These are phyloP conservation scores for Ustilago vetiveriae DNA, from an alignment of 1,284 basidiomycete species.

Conservation along the genomic window DNA sequence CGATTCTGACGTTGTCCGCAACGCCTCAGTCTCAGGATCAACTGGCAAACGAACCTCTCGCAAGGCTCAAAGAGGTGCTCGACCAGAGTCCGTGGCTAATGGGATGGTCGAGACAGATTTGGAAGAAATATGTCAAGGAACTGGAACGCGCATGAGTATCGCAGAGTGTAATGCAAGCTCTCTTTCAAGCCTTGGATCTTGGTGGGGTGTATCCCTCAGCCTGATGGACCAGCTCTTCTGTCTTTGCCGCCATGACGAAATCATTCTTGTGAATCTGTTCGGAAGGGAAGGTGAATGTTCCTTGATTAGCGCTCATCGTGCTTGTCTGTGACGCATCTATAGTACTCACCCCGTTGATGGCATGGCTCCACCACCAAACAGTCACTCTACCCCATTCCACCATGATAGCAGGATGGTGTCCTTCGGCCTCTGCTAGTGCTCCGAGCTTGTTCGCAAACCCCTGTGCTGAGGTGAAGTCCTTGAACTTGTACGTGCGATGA, in stretches of 20 bases:
- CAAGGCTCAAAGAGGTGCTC: slow-evolving; percentile 29
- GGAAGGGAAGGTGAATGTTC: background rate
- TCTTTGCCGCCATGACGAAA: slow-evolving; percentile 65
- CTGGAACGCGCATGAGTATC: slow-evolving; percentile 21
- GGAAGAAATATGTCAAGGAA: slow-evolving; percentile 36
- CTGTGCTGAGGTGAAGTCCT: slow-evolving; percentile 53
- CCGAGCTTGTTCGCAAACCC: slow-evolving; percentile 52
- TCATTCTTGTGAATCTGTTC: slow-evolving; percentile 63
- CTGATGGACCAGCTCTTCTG: slow-evolving; percentile 50
- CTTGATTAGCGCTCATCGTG: background rate
- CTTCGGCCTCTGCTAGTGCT: slow-evolving; percentile 51
- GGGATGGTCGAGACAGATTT: slow-evolving; percentile 39
- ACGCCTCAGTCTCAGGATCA: slow-evolving; percentile 26
- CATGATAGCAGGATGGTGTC: slow-evolving; percentile 63
- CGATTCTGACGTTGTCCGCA: slow-evolving; percentile 44
- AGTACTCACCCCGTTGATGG: slow-evolving; percentile 58
- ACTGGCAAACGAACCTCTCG: slow-evolving; percentile 10
- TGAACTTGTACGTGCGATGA: slow-evolving; percentile 58
- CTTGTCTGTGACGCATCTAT: too few species aligned
- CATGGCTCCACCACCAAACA: slow-evolving; percentile 66
- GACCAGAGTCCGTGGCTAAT: slow-evolving; percentile 41
- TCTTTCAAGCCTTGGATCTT: slow-evolving; percentile 18
- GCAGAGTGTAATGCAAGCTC: background rate
- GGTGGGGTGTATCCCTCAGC: slow-evolving; percentile 55
- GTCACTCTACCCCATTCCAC: slow-evolving; percentile 63